Evolutionary conservation across 805 yeast genomes (phyloP), one percentile per base, ranked within the genome.

Genomic region (Myxozyma udenii): DNA sequence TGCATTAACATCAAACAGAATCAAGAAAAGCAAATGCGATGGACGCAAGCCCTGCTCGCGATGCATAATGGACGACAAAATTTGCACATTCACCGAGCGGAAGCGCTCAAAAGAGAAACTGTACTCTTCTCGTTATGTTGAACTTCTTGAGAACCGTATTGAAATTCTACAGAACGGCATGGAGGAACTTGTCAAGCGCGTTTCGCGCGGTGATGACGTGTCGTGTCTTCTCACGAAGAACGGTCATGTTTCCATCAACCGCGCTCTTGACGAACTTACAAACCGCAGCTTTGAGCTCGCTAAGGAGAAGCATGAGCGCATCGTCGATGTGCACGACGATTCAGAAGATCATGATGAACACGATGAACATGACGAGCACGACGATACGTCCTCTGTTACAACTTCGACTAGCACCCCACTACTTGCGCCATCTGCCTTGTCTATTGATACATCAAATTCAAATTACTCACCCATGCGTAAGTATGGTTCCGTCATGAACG

Each of bases 121-220:
- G 33, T 80, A 79, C 56, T 83, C 86, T 1, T 66, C 68, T 35
- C 54, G 57, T 2, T 81, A 83, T 57, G 83, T 82, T 16, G 87
- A 83, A 61, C 66, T 83, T 43, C 68, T 83, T 30, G 86, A 83
- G 58, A 79, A 81, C 33, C 66, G 86, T 36, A 65, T 80, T 38
- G 78, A 76, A 44, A 66, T 83, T 42, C 66, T 82, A 35, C 64
- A 61, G 57, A 39, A 42, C 36, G 64, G 61, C 2, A 52, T 61
- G 50, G 56, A 50, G 7, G 61, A 61, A 43, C 55, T 61, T 23
- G 60, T 61, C 14, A 39, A 45, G 16, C 54, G 61, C 14, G 55
- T 58, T n/a, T 22, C 49, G 26, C 51, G 57, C 22, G 60, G 61
- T 19, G 62, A 56, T 14, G 53, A 55, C 21, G 32, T 61, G 19